A percentile compares a stretch with the other conserved stretches of the same genome.
phyloP scores from a whole-genome alignment of 208 protist species.

The Trypanosoma cruzi region DNA sequence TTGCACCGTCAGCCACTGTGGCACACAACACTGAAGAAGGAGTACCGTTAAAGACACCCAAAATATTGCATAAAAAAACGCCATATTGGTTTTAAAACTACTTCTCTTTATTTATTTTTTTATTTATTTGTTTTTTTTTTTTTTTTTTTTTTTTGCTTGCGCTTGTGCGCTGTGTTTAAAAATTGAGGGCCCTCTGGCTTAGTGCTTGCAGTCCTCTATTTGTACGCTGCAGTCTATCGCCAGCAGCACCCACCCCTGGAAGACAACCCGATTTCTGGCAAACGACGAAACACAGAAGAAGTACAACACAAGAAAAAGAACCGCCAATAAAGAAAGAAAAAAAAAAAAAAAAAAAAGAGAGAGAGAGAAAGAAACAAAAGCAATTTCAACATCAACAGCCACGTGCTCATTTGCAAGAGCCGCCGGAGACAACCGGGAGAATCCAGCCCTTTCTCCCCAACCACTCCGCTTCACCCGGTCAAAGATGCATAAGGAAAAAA shows the following conservation, averaged over 20 bases:
- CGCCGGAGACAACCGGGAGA: too few relatives aligned
- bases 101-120: not conserved
- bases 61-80: not conserved
- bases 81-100: not conserved
- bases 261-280: not conserved
- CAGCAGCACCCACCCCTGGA: not conserved
- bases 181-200: too few relatives aligned
- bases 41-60: not conserved
- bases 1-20: not conserved
- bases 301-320: not conserved
- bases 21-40: not conserved
- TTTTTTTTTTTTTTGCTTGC: not conserved
- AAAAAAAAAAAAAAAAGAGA: constrained; percentile 30
- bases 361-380: not conserved
- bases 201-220: too few relatives aligned
- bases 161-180: too few relatives aligned
- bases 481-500: too few relatives aligned
- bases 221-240: too few relatives aligned
- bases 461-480: too few relatives aligned
- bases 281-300: not conserved
- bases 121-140: not conserved
- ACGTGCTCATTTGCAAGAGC: too few relatives aligned
- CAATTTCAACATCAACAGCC: too few relatives aligned
- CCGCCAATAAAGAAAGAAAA: not conserved
- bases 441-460: too few relatives aligned